phyloP scores from a whole-genome alignment of 176 grass and related monocot genomes.

The Bromus sterilis region DNA sequence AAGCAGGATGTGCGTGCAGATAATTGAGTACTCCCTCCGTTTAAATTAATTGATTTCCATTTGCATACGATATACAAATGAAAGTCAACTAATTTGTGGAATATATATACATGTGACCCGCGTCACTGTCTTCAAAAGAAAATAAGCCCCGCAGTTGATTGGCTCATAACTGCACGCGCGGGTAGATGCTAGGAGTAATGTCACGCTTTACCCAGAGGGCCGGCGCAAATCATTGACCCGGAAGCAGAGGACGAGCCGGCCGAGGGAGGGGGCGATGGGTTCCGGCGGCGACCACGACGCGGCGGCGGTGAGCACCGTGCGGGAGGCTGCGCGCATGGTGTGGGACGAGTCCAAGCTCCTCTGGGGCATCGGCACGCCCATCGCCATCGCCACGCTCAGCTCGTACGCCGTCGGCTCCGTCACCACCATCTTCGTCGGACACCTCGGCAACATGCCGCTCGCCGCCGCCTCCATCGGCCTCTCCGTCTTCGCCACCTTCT shows the following conservation, averaged over 20 bases:
- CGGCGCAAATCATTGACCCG: no score
- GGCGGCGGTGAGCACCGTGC: neutral
- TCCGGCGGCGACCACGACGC: neutral
- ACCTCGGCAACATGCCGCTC: constrained; percentile 57
- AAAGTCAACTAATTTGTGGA: no score
- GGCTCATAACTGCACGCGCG: no score
- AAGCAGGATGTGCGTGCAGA: no score
- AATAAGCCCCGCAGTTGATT: no score
- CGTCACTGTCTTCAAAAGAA: no score
- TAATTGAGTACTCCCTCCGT: no score
- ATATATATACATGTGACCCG: no score
- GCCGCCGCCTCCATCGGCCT: constrained; percentile 48
- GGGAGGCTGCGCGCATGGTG: constrained; percentile 15
- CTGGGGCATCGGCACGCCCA: constrained; percentile 57
- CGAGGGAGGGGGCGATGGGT: neutral
- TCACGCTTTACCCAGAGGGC: no score
- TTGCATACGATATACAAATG: no score
- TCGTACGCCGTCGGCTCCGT: constrained; percentile 33
- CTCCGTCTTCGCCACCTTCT: constrained; percentile 52
- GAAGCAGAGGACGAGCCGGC: neutral
- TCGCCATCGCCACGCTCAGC: constrained; percentile 38
- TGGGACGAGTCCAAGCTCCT: constrained; percentile 40
- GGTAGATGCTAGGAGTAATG: no score
- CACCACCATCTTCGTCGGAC: constrained; percentile 60
- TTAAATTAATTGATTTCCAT: no score